A percentile compares a stretch with the other conserved stretches of the same genome.
Evolutionary conservation across 768 basidiomycete genomes (phyloP).

Genomic region (Collybia nuda): DNA sequence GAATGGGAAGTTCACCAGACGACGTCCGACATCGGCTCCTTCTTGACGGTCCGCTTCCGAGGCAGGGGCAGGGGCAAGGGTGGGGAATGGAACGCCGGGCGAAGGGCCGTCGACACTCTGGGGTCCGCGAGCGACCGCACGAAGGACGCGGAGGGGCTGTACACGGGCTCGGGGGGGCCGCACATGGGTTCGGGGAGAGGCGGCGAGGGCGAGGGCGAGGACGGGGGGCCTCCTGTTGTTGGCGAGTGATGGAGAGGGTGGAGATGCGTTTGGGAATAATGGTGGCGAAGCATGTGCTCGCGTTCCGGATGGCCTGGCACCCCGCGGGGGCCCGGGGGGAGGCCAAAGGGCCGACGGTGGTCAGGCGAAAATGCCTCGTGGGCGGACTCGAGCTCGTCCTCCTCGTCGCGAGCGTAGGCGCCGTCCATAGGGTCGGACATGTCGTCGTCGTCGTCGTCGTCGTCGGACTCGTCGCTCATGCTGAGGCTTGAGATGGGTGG

Average conservation of each 20-base stretch:
- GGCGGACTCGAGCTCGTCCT: conserved; percentile 20
- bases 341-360: conserved; percentile 1
- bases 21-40: conserved; percentile 1
- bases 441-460: conserved; percentile 20
- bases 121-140: conserved; percentile 26
- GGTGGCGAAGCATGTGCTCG: background rate
- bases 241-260: conserved; percentile 16
- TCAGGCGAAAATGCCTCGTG: conserved; percentile 11
- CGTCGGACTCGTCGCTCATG: conserved; percentile 26
- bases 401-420: conserved; percentile 13
- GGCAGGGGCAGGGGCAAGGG: background rate
- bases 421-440: conserved; percentile 18
- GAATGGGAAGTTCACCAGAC: no score
- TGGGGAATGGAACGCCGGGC: conserved; percentile 28
- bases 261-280: conserved; percentile 13
- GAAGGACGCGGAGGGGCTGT: conserved; percentile 30
- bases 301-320: background rate
- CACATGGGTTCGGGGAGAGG: conserved; percentile 18
- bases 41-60: background rate
- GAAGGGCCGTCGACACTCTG: conserved; percentile 33
- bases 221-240: conserved; percentile 9
- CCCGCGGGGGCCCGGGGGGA: background rate
- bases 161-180: conserved; percentile 17
- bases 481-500: conserved; percentile 19
- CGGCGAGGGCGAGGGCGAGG: conserved; percentile 18